These are phyloP conservation scores for Trichothecium roseum DNA, from an alignment of 2,329 filamentous ascomycete species.

Conservation along the genomic window DNA sequence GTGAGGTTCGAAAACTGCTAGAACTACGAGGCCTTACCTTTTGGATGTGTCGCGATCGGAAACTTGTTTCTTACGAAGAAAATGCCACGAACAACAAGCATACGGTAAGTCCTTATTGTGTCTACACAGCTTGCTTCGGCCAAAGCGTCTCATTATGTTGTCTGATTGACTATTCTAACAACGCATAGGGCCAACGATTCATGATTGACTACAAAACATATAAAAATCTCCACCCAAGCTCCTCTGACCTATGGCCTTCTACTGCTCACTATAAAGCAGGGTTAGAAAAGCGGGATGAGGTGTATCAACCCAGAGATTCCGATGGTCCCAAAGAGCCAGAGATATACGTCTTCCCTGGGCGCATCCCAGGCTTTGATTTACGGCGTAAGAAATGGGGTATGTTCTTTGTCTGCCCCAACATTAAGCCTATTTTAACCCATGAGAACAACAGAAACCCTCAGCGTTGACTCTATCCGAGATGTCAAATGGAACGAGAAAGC, in stretches of 20 bases:
- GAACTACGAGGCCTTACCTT: neutral
- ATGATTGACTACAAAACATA: constrained; percentile 1
- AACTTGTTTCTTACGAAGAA: neutral
- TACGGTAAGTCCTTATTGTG: too few relatives aligned
- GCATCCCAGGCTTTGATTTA: neutral
- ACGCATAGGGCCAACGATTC: neutral
- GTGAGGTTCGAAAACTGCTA: neutral
- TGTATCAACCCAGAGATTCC: neutral
- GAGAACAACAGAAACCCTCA: neutral
- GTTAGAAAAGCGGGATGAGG: neutral
- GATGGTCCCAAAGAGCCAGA: neutral
- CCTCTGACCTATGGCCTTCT: too few relatives aligned
- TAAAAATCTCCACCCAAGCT: neutral
- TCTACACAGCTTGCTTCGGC: too few relatives aligned
- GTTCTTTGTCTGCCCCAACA: neutral
- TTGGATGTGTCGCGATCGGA: neutral
- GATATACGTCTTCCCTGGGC: neutral
- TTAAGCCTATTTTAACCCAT: too few relatives aligned
- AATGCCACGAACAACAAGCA: too few relatives aligned
- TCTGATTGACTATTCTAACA: too few relatives aligned
- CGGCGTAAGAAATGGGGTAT: neutral
- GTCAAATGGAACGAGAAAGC: constrained; percentile 9
- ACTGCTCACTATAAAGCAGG: too few relatives aligned
- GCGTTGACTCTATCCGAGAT: neutral
- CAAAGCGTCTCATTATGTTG: too few relatives aligned